Percentiles rank a stretch among this genome's conserved stretches.
Conservation (phyloP, 2,329 filamentous ascomycete genomes). For the Scedosporium minutisporum region DNA sequence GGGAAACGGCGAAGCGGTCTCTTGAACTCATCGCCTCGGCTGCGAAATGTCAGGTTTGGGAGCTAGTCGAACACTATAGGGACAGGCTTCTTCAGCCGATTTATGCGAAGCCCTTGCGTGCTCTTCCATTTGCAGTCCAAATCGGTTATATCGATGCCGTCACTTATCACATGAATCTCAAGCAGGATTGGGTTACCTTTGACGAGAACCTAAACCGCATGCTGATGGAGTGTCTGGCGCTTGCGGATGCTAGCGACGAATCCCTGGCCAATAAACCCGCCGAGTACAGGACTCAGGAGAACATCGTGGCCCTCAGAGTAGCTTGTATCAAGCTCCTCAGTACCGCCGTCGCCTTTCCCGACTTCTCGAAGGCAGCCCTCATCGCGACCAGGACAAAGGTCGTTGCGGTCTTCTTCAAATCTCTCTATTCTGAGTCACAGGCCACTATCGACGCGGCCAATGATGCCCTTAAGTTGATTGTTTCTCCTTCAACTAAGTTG, state of each 20-base stretch:
- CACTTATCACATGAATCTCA: slow-evolving; percentile 85
- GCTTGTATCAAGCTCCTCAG: slow-evolving; percentile 89
- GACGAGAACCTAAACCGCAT: slow-evolving; percentile 85
- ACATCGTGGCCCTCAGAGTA: slow-evolving; percentile 83
- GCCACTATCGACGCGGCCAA: slow-evolving; percentile 93
- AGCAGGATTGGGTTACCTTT: slow-evolving; percentile 80
- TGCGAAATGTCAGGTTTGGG: slow-evolving; percentile 69
- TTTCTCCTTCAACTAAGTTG: slow-evolving; percentile 80
- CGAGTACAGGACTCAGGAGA: slow-evolving; percentile 91
- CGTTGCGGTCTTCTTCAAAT: slow-evolving; percentile 96
- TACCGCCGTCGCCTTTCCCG: slow-evolving; percentile 85
- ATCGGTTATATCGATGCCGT: slow-evolving; percentile 98
- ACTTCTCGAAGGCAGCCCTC: slow-evolving; percentile 72
- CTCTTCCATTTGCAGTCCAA: slow-evolving; percentile 86
- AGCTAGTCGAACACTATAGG: slow-evolving; percentile 82
- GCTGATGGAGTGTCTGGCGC: slow-evolving; percentile 83
- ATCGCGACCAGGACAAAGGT: slow-evolving; percentile 56
- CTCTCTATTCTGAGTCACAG: slow-evolving; percentile 83
- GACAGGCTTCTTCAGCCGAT: slow-evolving; percentile 84
- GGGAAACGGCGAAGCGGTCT: slow-evolving; percentile 73
- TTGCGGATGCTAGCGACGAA: slow-evolving; percentile 92
- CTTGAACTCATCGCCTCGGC: slow-evolving; percentile 74
- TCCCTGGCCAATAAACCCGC: slow-evolving; percentile 83
- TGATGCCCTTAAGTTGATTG: slow-evolving; percentile 75
- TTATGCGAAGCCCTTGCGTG: slow-evolving; percentile 87